These are phyloP conservation scores for Thelonectria rubi DNA, from an alignment of 2,329 filamentous ascomycete species.

Conservation along the genomic window DNA sequence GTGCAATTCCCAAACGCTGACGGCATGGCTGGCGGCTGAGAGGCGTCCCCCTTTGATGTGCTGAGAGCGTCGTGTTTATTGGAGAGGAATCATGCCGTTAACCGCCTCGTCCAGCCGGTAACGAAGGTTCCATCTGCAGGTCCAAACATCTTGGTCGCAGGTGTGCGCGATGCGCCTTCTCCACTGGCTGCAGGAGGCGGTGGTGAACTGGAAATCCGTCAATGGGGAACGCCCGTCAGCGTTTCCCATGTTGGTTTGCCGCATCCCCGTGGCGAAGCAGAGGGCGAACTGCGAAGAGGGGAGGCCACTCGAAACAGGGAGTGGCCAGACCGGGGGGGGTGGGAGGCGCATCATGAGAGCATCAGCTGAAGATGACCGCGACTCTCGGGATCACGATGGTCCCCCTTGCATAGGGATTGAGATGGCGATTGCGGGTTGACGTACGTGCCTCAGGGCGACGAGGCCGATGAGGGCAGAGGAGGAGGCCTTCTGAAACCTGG, in stretches of 20 bases:
- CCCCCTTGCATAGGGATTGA: constrained; percentile 1
- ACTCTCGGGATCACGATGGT: constrained; percentile 4
- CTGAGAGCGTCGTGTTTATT: constrained; percentile 1
- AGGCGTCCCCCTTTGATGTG: not conserved
- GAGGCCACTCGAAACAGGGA: constrained; percentile 1
- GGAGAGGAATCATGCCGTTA: not conserved
- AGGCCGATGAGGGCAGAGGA: no score
- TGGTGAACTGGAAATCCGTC: constrained; percentile 6
- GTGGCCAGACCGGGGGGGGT: not conserved
- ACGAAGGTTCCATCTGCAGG: constrained; percentile 13
- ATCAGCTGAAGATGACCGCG: constrained; percentile 12
- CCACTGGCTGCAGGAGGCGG: constrained; percentile 2
- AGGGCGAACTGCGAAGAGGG: not conserved
- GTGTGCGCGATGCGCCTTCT: not conserved
- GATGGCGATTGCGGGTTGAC: not conserved
- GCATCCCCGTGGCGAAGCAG: constrained; percentile 12
- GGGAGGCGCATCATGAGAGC: constrained; percentile 3
- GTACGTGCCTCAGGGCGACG: constrained; percentile 1
- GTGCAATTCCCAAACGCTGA: constrained; percentile 16
- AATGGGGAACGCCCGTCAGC: constrained; percentile 5
- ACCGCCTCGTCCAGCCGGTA: not conserved
- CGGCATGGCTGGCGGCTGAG: not conserved
- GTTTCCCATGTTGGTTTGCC: constrained; percentile 5
- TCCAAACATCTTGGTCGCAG: constrained; percentile 7
- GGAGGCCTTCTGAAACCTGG: constrained; percentile 19